phyloP scores from a whole-genome alignment of 2,329 filamentous ascomycete species.

The Aureobasidium sp. region DNA sequence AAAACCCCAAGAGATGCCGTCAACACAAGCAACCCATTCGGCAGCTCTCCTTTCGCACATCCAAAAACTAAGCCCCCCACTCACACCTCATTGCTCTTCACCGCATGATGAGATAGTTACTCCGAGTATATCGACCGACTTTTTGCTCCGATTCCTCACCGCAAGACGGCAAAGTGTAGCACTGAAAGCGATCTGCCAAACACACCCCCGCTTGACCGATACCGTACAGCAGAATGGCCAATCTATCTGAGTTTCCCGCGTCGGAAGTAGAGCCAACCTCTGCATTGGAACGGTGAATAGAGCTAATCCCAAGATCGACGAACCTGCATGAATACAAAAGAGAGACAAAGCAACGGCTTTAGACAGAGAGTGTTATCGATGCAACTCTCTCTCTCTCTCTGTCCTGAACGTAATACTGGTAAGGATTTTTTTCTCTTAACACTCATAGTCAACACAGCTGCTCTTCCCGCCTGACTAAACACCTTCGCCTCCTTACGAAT shows the following conservation, averaged over 20 bases:
- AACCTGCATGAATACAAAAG: not conserved
- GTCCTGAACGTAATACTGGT: too few relatives aligned
- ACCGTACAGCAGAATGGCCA: not conserved
- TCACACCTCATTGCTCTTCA: not conserved
- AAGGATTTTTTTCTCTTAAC: too few relatives aligned
- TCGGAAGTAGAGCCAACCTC: not conserved
- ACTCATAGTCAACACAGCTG: too few relatives aligned
- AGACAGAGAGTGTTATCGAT: not conserved
- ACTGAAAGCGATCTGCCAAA: not conserved
- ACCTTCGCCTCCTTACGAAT: too few relatives aligned
- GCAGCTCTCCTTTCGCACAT: not conserved
- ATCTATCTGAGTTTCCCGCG: not conserved
- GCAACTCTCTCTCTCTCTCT: not conserved
- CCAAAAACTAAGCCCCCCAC: not conserved
- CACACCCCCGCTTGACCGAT: not conserved
- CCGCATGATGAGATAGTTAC: not conserved
- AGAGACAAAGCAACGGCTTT: not conserved
- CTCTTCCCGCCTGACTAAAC: too few relatives aligned
- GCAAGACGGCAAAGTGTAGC: not conserved
- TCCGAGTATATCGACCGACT: not conserved
- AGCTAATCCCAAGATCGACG: slow-evolving; percentile 7
- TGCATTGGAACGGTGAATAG: not conserved
- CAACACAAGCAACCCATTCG: not conserved
- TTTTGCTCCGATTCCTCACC: not conserved
- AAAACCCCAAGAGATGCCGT: not conserved